Percentiles rank a stretch among this genome's conserved stretches.
phyloP scores from a whole-genome alignment of 495 filamentous ascomycete genomes.

The Penicillium macrosclerotiorum region DNA sequence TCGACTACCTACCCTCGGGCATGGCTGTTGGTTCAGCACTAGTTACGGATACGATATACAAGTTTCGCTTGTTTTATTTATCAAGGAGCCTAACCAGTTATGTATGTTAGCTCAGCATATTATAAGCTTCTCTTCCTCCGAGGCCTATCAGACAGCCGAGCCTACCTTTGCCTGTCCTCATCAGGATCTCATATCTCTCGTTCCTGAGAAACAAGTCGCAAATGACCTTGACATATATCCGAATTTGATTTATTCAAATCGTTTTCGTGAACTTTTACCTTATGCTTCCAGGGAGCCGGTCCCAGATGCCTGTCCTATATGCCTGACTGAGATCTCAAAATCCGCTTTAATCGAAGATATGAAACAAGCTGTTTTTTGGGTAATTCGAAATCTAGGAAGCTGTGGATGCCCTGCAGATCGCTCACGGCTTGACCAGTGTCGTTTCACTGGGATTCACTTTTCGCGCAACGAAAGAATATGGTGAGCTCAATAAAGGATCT shows the following conservation, averaged over 20 bases:
- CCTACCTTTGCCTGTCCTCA: constrained; percentile 16
- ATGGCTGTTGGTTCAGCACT: constrained; percentile 3
- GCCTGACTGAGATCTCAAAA: constrained; percentile 4
- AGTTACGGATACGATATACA: neutral
- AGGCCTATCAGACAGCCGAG: neutral
- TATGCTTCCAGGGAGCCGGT: neutral
- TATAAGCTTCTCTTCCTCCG: constrained; percentile 1
- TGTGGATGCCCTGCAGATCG: constrained; percentile 8
- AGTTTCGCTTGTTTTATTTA: constrained; percentile 5
- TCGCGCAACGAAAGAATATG: neutral
- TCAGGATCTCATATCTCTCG: constrained; percentile 9
- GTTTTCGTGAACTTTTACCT: constrained; percentile 4
- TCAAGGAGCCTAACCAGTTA: constrained; percentile 4
- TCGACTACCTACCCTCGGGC: neutral
- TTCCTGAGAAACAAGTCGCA: neutral
- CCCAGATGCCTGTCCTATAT: constrained; percentile 7
- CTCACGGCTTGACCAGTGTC: constrained; percentile 10
- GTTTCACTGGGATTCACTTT: constrained; percentile 2
- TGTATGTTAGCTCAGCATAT: constrained; percentile 1
- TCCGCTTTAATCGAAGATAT: constrained; percentile 1
- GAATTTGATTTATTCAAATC: constrained; percentile 5
- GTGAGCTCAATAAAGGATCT: constrained; percentile 1
- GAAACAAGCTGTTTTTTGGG: constrained; percentile 4
- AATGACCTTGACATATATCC: neutral
- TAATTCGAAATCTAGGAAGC: constrained; percentile 4